A percentile compares a stretch with the other conserved stretches of the same genome.
Conservation (phyloP, 2,329 filamentous ascomycete genomes). For the Rosellinia necatrix region DNA sequence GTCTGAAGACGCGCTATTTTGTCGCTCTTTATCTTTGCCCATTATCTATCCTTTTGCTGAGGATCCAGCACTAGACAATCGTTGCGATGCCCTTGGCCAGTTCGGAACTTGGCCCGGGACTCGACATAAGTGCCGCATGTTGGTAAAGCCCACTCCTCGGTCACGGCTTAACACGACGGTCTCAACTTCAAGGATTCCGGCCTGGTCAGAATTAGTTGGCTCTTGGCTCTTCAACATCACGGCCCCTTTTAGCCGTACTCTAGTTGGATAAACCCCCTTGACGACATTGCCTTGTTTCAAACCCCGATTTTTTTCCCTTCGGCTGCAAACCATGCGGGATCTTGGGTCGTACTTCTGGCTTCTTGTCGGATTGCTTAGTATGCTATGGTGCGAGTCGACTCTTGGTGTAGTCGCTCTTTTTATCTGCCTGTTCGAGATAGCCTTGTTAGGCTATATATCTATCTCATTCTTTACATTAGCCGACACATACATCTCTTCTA, state of each 20-base stretch:
- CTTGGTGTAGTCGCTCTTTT: slow-evolving; percentile 7
- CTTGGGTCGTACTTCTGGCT: neutral
- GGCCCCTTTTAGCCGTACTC: too few relatives aligned
- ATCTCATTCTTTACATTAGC: neutral
- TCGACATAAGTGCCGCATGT: too few relatives aligned
- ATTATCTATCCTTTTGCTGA: too few relatives aligned
- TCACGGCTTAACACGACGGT: too few relatives aligned
- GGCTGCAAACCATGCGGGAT: neutral
- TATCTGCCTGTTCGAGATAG: neutral
- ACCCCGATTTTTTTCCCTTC: neutral
- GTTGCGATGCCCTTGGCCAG: neutral
- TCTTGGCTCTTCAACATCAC: too few relatives aligned
- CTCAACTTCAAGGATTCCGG: too few relatives aligned
- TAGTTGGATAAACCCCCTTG: neutral
- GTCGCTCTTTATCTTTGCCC: too few relatives aligned
- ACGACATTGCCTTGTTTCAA: neutral
- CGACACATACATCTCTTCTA: neutral
- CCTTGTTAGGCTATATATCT: neutral
- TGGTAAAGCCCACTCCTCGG: too few relatives aligned
- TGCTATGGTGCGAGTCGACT: slow-evolving; percentile 15
- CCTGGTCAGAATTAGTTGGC: too few relatives aligned
- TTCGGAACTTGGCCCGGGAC: neutral
- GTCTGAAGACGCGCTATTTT: too few relatives aligned
- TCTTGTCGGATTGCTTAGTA: slow-evolving; percentile 5
- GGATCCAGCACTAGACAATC: neutral